Evolutionary conservation across 2,329 filamentous ascomycete species (phyloP).

Genomic region (Pseudogymnoascus sp.): DNA sequence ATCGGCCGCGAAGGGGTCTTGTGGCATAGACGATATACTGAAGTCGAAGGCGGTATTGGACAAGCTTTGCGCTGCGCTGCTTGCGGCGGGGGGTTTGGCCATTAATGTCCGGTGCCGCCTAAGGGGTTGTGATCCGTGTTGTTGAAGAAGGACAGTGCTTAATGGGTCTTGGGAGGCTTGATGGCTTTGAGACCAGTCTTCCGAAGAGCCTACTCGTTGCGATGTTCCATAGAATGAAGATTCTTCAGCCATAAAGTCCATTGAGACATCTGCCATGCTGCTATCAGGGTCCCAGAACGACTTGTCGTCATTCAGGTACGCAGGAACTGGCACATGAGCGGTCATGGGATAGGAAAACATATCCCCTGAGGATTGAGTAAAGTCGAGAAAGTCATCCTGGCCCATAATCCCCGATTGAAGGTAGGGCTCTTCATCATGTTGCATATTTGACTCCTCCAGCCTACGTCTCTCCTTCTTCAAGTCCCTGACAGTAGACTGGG

Average conservation of each 20-base stretch:
- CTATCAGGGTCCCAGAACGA: conserved; percentile 48
- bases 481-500: conserved; percentile 47
- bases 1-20: conserved; percentile 43
- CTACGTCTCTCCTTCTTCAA: conserved; percentile 34
- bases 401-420: conserved; percentile 8
- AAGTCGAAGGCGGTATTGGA: conserved; percentile 34
- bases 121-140: neutral
- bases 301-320: conserved; percentile 34
- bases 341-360: conserved; percentile 53
- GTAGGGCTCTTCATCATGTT: conserved; percentile 18
- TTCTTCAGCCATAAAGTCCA: conserved; percentile 44
- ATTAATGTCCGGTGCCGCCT: conserved; percentile 2
- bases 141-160: conserved; percentile 13
- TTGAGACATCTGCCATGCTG: conserved; percentile 46
- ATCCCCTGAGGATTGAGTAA: conserved; percentile 37
- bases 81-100: conserved; percentile 8
- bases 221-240: conserved; percentile 22
- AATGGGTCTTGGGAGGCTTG: conserved; percentile 45
- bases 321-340: conserved; percentile 42
- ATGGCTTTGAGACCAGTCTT: conserved; percentile 48
- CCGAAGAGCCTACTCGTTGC: conserved; percentile 41
- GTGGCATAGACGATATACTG: conserved; percentile 31
- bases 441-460: conserved; percentile 17
- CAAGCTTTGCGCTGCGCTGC: conserved; percentile 30
- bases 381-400: conserved; percentile 14